Evolutionary conservation across 2,329 filamentous ascomycete species (phyloP), one percentile per base, ranked within the genome.

Genomic region (Fusarium scirpi): DNA sequence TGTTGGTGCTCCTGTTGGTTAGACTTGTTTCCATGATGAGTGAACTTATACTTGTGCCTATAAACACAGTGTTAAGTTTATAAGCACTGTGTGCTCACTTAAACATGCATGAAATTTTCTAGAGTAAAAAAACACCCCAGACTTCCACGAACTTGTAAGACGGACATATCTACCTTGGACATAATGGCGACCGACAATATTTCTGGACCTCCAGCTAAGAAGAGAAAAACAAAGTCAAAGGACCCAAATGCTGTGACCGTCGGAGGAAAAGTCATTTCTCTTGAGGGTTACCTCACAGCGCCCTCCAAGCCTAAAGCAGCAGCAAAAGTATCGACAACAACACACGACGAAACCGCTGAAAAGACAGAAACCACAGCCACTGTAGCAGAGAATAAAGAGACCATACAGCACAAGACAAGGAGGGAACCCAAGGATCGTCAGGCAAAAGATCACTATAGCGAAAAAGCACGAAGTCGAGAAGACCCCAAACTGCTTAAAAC

Each of bases 261-360:
- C 34, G 84, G 85, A 16, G 79, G 82, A 29, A 87, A 85, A 58
- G 74, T 78, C 15, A 84, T 88, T 25, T 85, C 83, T 0, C 71
- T 88, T 1, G 82, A 83, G 25, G 85, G 83, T 9, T 88, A 87
- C 65, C 78, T 88, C 29, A 78, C 74, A 49, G 80, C 78, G 49
- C 80, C 80, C 76, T 27, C 54, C 72, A 44, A 77, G 76, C 60
- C 64, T 62, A 25, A 74, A 73, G 30, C 25, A 38, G 30, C 29
- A n/a, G 12, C 52, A 46, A 46, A 46, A 38, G 56, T 60, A 22
- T 46, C 69, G 44, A 47, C 41, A 12, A 40, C 59, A 25, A 34
- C 65, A 40, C 44, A 34, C 20, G 29, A 43, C 64, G 47, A 41
- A 34, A 58, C 47, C 13, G 18, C 25, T 29, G 22, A 18, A 29